These are phyloP conservation scores for Toxicodendron radicans DNA, from an alignment of 345 rosid genomes.

Conservation along the genomic window DNA sequence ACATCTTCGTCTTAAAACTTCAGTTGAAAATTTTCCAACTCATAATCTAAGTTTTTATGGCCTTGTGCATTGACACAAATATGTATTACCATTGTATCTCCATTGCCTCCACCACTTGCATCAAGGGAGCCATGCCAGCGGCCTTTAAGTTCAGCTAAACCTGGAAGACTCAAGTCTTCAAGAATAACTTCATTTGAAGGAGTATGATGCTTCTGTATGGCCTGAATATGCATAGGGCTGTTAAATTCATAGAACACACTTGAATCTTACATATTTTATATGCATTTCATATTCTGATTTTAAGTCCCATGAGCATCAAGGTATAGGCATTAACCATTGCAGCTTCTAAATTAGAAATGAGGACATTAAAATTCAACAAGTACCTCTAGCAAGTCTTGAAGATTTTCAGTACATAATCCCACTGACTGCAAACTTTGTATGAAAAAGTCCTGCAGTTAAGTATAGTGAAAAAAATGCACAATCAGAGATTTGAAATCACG, in stretches of 20 bases:
- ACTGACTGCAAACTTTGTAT: constrained; percentile 87
- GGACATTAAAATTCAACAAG: constrained; percentile 8
- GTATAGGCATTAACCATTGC: background rate
- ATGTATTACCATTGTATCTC: constrained; percentile 80
- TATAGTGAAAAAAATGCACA: constrained; percentile 16
- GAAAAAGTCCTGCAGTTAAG: constrained; percentile 74
- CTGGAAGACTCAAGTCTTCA: constrained; percentile 84
- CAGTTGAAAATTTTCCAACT: background rate
- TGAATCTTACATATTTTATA: background rate
- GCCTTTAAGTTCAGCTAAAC: constrained; percentile 91
- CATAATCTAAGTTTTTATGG: constrained; percentile 9
- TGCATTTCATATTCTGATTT: constrained; percentile 5
- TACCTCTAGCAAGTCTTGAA: constrained; percentile 89
- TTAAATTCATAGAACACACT: constrained; percentile 20
- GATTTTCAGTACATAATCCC: constrained; percentile 70
- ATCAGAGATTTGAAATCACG: constrained; percentile 15
- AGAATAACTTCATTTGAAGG: constrained; percentile 67
- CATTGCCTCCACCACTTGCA: constrained; percentile 99
- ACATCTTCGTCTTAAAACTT: no score
- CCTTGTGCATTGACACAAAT: constrained; percentile 12
- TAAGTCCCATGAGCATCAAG: background rate
- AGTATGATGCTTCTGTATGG: constrained; percentile 60
- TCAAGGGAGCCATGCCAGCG: constrained; percentile 94
- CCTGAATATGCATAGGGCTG: constrained; percentile 44
- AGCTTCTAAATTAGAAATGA: constrained; percentile 12